These are phyloP conservation scores for Pestalotiopsis sp. DNA, from an alignment of 2,329 filamentous ascomycete species.

Conservation along the genomic window DNA sequence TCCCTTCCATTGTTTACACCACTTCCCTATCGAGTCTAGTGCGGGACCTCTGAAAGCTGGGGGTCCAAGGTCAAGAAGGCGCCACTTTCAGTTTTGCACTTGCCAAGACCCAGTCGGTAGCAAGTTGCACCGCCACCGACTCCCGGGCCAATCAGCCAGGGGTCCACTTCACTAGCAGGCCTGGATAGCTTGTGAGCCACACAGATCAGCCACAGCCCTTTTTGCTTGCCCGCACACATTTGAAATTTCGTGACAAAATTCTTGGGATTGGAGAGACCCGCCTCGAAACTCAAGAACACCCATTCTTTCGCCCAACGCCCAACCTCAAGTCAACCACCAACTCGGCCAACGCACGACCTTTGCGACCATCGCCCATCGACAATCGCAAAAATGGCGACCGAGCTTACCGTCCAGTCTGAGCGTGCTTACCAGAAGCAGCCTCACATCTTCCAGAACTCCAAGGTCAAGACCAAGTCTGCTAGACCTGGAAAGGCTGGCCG, in stretches of 20 bases:
- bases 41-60: neutral
- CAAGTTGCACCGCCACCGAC: neutral
- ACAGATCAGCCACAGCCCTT: slow-evolving; percentile 1
- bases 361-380: slow-evolving; percentile 41
- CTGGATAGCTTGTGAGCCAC: neutral
- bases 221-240: slow-evolving; percentile 7
- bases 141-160: neutral
- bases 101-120: neutral
- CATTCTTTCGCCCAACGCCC: slow-evolving; percentile 19
- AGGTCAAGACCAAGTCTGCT: slow-evolving; percentile 83
- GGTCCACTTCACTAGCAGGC: neutral
- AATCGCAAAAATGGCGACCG: slow-evolving; percentile 84
- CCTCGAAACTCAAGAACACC: slow-evolving; percentile 7
- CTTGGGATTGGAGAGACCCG: slow-evolving; percentile 23
- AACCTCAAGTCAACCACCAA: slow-evolving; percentile 16
- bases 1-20: slow-evolving; percentile 14
- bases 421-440: slow-evolving; percentile 99
- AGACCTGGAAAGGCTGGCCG: slow-evolving; percentile 73
- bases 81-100: neutral
- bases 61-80: neutral
- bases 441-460: slow-evolving; percentile 99
- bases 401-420: slow-evolving; percentile 99
- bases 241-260: slow-evolving; percentile 5
- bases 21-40: slow-evolving; percentile 13
- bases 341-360: slow-evolving; percentile 33